Evolutionary conservation across 495 filamentous ascomycete genomes (phyloP), one percentile per base, ranked within the genome.

Genomic region (Annulohypoxylon stygium): DNA sequence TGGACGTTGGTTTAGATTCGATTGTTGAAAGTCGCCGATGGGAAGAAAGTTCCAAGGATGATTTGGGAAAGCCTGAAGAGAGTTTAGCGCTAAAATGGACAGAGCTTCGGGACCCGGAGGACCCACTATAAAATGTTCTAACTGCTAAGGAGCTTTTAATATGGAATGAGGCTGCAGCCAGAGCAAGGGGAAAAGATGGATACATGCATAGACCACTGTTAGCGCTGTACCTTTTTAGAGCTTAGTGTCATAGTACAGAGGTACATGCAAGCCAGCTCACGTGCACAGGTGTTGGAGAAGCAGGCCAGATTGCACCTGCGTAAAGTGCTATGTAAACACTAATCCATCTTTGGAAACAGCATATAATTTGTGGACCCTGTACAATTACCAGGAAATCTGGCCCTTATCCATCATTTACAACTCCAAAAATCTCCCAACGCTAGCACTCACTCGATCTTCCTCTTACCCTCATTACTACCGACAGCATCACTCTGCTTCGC

Each of bases 381-480:
- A 61, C 41, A 65, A 53, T 51, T 34, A 61, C 74, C 23, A 59
- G 70, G 74, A 76, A 73, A 78, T 78, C 76, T 78, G 76, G 76
- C 76, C 76, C 69, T 65, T 65, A 78, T 71, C 61, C 67, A 76
- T 71, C 30, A 67, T 69, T 41, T 61, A 43, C 61, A 64, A 60
- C 50, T 67, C 61, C 55, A 33, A 50, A 61, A 61, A 45, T 50
- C 55, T 41, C 50, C 18, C 10, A 39, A 58, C 37, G 36, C 14
- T 60, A 54, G 12, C 68, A 47, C 51, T 30, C 41, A 61, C 53
- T 55, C 45, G 5, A 23, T 16, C 30, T 45, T 54, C 34, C 41
- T 41, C 48, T 48, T 50, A 45, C 16, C 57, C 60, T 20, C 0
- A 48, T 11, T 51, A 9, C 41, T 30, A 53, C 23, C 16, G 20